These are phyloP conservation scores for Pinus tabuliformis DNA, from an alignment of 75 land plant genomes.

Conservation along the genomic window DNA sequence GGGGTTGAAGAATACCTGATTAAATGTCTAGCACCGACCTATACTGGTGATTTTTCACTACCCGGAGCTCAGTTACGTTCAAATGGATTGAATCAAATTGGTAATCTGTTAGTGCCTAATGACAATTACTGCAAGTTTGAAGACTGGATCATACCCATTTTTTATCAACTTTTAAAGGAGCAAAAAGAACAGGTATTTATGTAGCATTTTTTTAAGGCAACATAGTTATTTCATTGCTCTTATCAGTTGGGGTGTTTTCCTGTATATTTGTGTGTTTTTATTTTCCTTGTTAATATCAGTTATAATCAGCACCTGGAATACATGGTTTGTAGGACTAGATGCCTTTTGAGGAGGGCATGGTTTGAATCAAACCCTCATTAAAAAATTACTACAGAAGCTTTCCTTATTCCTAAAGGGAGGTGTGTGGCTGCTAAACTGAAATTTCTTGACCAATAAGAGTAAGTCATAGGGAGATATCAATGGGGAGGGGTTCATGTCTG, in stretches of 20 bases:
- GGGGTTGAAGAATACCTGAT: slow-evolving; percentile 96
- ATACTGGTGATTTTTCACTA: slow-evolving; percentile 77
- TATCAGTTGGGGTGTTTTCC: neutral
- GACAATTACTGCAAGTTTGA: slow-evolving; percentile 98
- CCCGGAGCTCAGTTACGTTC: slow-evolving; percentile 79
- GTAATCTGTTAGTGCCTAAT: slow-evolving; percentile 93
- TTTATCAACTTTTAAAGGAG: slow-evolving; percentile 83
- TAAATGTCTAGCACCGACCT: slow-evolving; percentile 93
- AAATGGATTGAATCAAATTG: slow-evolving; percentile 92
- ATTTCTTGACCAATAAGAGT: too few relatives aligned
- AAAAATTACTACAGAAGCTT: too few relatives aligned
- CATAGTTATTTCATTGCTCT: too few relatives aligned
- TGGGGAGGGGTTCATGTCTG: too few relatives aligned
- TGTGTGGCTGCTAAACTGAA: too few relatives aligned
- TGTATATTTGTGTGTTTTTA: neutral
- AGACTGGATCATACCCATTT: slow-evolving; percentile 91
- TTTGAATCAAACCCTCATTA: neutral
- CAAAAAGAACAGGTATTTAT: slow-evolving; percentile 62
- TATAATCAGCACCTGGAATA: neutral
- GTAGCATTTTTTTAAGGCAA: too few relatives aligned
- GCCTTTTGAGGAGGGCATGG: neutral
- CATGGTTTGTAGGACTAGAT: neutral
- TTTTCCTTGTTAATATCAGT: neutral
- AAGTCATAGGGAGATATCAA: too few relatives aligned
- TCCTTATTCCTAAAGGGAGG: too few relatives aligned